Evolutionary conservation across 2,329 filamentous ascomycete genomes (phyloP).

Genomic region (Botrytis deweyae): DNA sequence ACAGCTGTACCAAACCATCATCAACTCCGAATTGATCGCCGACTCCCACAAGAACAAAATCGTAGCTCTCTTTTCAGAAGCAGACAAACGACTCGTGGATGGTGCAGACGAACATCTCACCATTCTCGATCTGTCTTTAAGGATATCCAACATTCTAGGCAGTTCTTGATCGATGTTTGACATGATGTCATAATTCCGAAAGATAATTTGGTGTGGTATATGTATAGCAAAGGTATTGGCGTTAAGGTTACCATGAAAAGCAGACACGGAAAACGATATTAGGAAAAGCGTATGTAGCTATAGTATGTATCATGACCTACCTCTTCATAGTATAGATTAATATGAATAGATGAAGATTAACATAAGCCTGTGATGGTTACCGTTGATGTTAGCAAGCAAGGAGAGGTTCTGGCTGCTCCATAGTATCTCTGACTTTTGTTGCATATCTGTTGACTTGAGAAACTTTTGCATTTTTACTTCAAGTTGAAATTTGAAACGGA

Average conservation of each 20-base stretch:
- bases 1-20: slow-evolving; percentile 76
- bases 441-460: background rate
- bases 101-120: slow-evolving; percentile 93
- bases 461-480: background rate
- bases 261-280: background rate
- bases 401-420: background rate
- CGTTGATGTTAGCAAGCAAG: background rate
- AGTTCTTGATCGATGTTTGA: slow-evolving; percentile 26
- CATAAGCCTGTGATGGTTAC: background rate
- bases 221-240: slow-evolving; percentile 20
- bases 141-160: slow-evolving; percentile 70
- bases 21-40: slow-evolving; percentile 80
- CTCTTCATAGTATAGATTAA: background rate
- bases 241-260: background rate
- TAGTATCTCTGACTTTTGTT: background rate
- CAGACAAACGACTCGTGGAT: slow-evolving; percentile 92
- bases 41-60: slow-evolving; percentile 90
- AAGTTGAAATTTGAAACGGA: background rate
- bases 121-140: slow-evolving; percentile 79
- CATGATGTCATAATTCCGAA: background rate
- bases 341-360: slow-evolving; percentile 10
- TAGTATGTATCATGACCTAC: slow-evolving; percentile 11
- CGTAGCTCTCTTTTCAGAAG: slow-evolving; percentile 83
- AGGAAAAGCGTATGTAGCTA: slow-evolving; percentile 4
- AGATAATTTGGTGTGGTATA: background rate